Evolutionary conservation across 2,329 filamentous ascomycete genomes (phyloP).

Genomic region (Claviceps sp.): DNA sequence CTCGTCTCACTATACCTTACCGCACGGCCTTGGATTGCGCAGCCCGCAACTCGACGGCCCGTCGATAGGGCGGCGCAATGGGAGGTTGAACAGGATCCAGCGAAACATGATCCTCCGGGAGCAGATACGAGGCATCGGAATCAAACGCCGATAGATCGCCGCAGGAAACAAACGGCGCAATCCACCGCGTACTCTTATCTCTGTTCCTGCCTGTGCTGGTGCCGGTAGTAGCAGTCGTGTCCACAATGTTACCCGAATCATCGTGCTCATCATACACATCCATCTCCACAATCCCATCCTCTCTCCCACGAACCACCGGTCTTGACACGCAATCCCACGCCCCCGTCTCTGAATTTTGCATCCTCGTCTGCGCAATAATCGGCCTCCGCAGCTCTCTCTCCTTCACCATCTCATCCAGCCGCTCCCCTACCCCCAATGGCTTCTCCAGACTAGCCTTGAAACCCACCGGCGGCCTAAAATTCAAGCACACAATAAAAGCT

Average conservation of each 20-base stretch:
- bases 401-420: conserved; percentile 36
- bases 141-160: conserved; percentile 91
- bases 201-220: conserved; percentile 1
- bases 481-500: conserved; percentile 89
- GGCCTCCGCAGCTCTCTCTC: conserved; percentile 27
- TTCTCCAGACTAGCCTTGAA: conserved; percentile 65
- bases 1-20: not conserved
- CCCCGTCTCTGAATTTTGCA: conserved; percentile 32
- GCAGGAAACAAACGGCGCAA: conserved; percentile 93
- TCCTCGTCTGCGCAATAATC: conserved; percentile 25
- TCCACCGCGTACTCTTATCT: conserved; percentile 51
- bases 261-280: conserved; percentile 32
- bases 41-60: conserved; percentile 61
- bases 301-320: conserved; percentile 10
- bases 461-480: conserved; percentile 67
- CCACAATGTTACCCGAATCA: conserved; percentile 14
- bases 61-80: conserved; percentile 89
- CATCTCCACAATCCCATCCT: conserved; percentile 31
- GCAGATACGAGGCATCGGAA: conserved; percentile 83
- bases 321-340: conserved; percentile 26
- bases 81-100: conserved; percentile 90
- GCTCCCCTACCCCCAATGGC: conserved; percentile 53
- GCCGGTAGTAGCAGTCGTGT: conserved; percentile 22
- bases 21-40: conserved; percentile 17
- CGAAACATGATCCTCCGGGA: conserved; percentile 75